Base-by-base conservation (phyloP, 2,329 filamentous ascomycete species). In the Aspergillus ochraceoroseus region DNA sequence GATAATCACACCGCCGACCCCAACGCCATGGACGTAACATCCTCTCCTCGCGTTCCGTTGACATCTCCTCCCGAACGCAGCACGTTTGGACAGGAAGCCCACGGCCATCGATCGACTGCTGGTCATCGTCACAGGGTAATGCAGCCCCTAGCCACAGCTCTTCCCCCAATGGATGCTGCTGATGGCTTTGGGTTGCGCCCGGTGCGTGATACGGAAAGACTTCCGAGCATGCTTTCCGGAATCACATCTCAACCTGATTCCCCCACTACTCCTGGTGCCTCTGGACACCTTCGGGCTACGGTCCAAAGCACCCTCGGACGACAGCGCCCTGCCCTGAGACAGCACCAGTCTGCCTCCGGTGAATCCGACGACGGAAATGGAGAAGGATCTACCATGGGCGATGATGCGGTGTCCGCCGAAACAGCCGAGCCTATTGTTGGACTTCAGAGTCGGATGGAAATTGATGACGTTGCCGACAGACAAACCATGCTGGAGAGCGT, bases 221-320 rank as follows among this genome's bases (percentile, higher is more conserved):
- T 92, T 43, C 86, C 84, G 32, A 92, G 85, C 37, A 94, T 92
- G 82, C 73, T 83, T 30, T 78, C 83, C 7, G 82, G 84, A 38
- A 68, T 88, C 38, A 76, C 77, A 28, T 95, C 90, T n/a, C 89
- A 94, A 61, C 92, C 92, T 6, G 85, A 89, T 42, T 95, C 88
- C 8, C 88, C 88, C 1, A 92, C 87, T 5, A 94, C 88, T 1
- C 88, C 88, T 9, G 74, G 85, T 30, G 83, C 83, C 32, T 80
- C 83, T 1, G 71, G 80, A 17, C 81, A 66, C 38, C 67, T 72
- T 34, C 83, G 66, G 60, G 75, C 45, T 63, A 72, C 56, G 73
- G 44, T 77, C 69, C 46, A 73, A 72, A 17, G 72, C 66, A 31
- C 73, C 68, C 49, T 68, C 74, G 73, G 81, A 43, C 75, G 83